Evolutionary conservation across 495 filamentous ascomycete genomes (phyloP).

Genomic region (Clavariopsis aquatica): DNA sequence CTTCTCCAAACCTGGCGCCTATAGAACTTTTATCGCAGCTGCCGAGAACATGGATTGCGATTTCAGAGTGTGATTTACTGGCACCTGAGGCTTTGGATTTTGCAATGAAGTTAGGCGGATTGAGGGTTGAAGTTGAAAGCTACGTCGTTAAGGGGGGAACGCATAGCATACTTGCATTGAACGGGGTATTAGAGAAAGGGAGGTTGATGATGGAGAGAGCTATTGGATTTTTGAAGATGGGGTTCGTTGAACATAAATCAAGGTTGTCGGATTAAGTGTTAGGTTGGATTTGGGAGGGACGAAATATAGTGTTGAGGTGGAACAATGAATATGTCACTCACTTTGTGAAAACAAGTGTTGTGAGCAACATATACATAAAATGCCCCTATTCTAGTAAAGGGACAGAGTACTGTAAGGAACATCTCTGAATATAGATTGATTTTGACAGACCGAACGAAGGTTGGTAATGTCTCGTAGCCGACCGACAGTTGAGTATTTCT

Average conservation of each 20-base stretch:
- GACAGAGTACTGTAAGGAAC: too few relatives aligned
- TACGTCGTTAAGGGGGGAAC: slow-evolving; percentile 8
- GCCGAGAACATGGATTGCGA: slow-evolving; percentile 1
- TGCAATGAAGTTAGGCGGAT: background rate
- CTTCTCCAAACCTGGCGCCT: background rate
- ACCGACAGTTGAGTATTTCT: too few relatives aligned
- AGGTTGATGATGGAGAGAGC: slow-evolving; percentile 2
- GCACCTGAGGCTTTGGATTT: slow-evolving; percentile 9
- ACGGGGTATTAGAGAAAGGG: slow-evolving; percentile 12
- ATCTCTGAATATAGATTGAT: too few relatives aligned
- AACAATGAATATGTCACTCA: too few relatives aligned
- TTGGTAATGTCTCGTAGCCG: too few relatives aligned
- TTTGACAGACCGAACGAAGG: too few relatives aligned
- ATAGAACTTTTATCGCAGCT: background rate
- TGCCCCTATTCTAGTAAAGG: too few relatives aligned
- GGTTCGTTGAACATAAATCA: background rate
- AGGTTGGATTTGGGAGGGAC: too few relatives aligned
- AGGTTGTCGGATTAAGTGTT: too few relatives aligned
- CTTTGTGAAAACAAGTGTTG: too few relatives aligned
- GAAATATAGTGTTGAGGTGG: too few relatives aligned
- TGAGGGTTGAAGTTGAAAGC: background rate
- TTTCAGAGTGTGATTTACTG: slow-evolving; percentile 16
- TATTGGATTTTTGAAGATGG: slow-evolving; percentile 15
- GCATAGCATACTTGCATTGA: slow-evolving; percentile 1
- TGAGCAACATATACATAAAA: too few relatives aligned